Evolutionary conservation across 2,329 filamentous ascomycete species (phyloP), one percentile per base, ranked within the genome.

Genomic region (Ophiostoma populinum): DNA sequence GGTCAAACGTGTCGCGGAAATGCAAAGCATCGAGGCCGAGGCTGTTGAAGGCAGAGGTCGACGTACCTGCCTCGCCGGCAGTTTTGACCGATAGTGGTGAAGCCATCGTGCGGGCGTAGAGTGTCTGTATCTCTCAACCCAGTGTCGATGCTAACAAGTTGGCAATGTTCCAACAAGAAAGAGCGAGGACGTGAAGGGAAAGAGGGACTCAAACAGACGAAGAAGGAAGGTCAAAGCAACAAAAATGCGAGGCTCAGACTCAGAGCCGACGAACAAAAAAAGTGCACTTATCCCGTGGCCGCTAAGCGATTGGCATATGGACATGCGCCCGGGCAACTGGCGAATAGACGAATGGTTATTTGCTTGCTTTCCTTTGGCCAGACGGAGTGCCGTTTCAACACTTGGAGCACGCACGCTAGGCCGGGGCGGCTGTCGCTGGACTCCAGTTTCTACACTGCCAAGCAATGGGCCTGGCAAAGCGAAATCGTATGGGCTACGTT

Each of bases 1-100:
- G n/a, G n/a, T n/a, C n/a, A n/a, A n/a, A n/a, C n/a, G n/a, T n/a
- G n/a, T n/a, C n/a, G n/a, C n/a, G n/a, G n/a, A n/a, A n/a, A n/a
- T n/a, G n/a, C n/a, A n/a, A n/a, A n/a, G n/a, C 29, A 31, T 19
- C 19, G 19, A 22, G 29, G 29, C n/a, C 29, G n/a, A 13, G 10
- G 29, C 5, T 3, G 10, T n/a, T n/a, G n/a, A 21, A 20, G 11
- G 11, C 9, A 21, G 29, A 19, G 12, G 27, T 9, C 12, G 33
- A 45, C 44, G 36, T 43, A 45, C 44, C 43, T 43, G 44, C 44
- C 36, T 45, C 44, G 16, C 44, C 44, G 40, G 44, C 42, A 40
- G 44, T 44, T 31, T 41, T 35, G 27, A 45, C 42, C 15, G 38
- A 20, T 22, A 35, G 20, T 18, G 42, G 34, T 9, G 42, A 37